Evolutionary conservation across 2,329 filamentous ascomycete genomes (phyloP).

Genomic region (Beauveria pseudobassiana): DNA sequence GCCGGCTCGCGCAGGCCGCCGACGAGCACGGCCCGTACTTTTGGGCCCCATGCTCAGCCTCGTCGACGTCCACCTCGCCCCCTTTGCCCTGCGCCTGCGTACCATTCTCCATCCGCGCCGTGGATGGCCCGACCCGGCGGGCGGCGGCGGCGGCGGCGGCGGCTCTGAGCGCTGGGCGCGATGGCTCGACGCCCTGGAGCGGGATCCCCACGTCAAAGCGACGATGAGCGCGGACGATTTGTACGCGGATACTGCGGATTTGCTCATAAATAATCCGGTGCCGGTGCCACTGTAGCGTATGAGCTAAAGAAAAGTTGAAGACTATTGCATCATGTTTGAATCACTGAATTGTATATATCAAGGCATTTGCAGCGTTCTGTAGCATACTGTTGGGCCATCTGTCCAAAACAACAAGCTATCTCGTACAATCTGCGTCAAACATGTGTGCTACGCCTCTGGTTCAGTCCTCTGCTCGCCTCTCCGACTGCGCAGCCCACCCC

Average conservation of each 20-base stretch:
- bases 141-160: not conserved
- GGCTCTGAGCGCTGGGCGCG: conserved; percentile 51
- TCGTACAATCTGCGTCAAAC: not conserved
- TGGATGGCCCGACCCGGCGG: conserved; percentile 45
- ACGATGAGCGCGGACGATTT: conserved; percentile 57
- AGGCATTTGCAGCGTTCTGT: not conserved
- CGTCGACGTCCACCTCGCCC: conserved; percentile 69
- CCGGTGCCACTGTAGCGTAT: not conserved
- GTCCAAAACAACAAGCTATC: not conserved
- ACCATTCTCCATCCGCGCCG: conserved; percentile 57
- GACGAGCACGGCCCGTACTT: conserved; percentile 62
- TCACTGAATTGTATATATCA: not conserved
- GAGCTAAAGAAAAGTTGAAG: not conserved
- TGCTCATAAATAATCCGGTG: conserved; percentile 24
- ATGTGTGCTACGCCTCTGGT: not conserved
- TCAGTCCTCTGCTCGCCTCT: not conserved
- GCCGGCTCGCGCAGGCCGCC: conserved; percentile 39
- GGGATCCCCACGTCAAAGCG: conserved; percentile 51
- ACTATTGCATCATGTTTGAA: not conserved
- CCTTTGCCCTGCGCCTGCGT: conserved; percentile 64
- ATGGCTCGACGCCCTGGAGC: conserved; percentile 66
- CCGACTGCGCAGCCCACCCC: conserved; percentile 28
- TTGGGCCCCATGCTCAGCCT: conserved; percentile 43
- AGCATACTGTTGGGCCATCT: not conserved
- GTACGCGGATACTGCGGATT: conserved; percentile 51